A percentile compares a stretch with the other conserved stretches of the same genome.
Conservation (phyloP, 805 yeast genomes). For the Wickerhamomyces kurtzmanii region DNA sequence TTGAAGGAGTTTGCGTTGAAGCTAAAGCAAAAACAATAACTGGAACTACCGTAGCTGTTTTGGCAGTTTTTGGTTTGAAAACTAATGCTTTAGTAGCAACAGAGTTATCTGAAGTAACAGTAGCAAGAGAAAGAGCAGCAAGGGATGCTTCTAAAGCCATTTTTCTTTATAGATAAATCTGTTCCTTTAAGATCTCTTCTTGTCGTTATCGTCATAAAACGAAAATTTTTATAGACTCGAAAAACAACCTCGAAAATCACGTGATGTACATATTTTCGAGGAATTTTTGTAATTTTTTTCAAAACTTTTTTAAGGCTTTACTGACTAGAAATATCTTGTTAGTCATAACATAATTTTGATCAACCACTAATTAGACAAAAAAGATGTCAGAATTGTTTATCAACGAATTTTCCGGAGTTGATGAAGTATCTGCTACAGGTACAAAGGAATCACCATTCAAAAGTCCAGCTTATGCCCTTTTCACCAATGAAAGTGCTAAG, state of each 20-base stretch:
- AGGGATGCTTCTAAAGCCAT: slow-evolving; percentile 67
- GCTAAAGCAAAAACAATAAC: slow-evolving; percentile 70
- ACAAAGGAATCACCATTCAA: slow-evolving; percentile 62
- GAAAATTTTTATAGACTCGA: not conserved
- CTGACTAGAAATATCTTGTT: too few species aligned
- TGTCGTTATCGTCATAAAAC: not conserved
- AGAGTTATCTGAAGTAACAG: slow-evolving; percentile 41
- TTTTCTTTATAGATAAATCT: not conserved
- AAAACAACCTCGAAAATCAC: not conserved
- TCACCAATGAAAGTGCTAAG: slow-evolving; percentile 33
- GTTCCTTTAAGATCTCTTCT: not conserved
- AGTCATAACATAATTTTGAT: not conserved
- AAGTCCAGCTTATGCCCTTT: slow-evolving; percentile 77
- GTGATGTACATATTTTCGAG: not conserved
- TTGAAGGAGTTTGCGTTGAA: slow-evolving; percentile 60
- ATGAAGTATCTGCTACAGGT: slow-evolving; percentile 50
- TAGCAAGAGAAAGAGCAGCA: slow-evolving; percentile 53
- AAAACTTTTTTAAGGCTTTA: too few species aligned
- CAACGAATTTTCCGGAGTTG: slow-evolving; percentile 65
- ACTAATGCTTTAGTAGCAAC: slow-evolving; percentile 63
- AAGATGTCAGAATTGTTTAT: slow-evolving; percentile 43
- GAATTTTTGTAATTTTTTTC: too few species aligned
- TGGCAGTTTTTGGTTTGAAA: slow-evolving; percentile 88
- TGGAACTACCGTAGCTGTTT: slow-evolving; percentile 70
- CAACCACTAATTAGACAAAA: not conserved